Evolutionary conservation across 768 basidiomycete genomes (phyloP).

Genomic region (Boletellus ananiceps): DNA sequence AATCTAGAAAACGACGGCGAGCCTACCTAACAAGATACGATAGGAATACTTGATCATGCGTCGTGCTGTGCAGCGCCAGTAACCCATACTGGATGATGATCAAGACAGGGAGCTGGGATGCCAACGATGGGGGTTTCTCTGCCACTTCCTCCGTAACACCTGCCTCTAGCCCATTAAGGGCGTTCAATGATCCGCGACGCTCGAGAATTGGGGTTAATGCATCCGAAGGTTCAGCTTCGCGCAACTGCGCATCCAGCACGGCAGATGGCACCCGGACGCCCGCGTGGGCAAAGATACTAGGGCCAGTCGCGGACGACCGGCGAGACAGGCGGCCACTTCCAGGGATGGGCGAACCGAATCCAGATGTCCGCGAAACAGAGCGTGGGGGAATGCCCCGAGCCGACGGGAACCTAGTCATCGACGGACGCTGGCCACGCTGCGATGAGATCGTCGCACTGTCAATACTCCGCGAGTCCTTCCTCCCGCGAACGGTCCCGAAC

Average conservation of each 20-base stretch:
- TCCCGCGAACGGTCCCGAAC: slow-evolving; percentile 15
- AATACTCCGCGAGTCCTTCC: slow-evolving; percentile 13
- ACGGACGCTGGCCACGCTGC: slow-evolving; percentile 19
- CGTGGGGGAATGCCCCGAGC: slow-evolving; percentile 30
- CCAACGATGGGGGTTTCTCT: slow-evolving; percentile 60
- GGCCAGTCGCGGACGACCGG: slow-evolving; percentile 55
- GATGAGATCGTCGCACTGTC: slow-evolving; percentile 19
- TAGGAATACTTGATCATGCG: slow-evolving; percentile 88
- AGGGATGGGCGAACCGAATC: slow-evolving; percentile 30
- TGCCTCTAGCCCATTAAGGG: slow-evolving; percentile 14
- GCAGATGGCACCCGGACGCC: slow-evolving; percentile 78
- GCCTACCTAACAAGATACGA: slow-evolving; percentile 68
- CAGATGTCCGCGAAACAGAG: slow-evolving; percentile 25
- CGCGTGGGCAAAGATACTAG: slow-evolving; percentile 78
- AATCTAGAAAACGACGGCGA: neutral
- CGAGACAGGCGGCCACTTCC: slow-evolving; percentile 36
- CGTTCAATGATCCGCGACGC: slow-evolving; percentile 33
- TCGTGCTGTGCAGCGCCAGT: slow-evolving; percentile 83
- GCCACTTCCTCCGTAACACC: slow-evolving; percentile 37
- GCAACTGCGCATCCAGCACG: slow-evolving; percentile 67
- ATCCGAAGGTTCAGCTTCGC: slow-evolving; percentile 35
- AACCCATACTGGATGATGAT: slow-evolving; percentile 90
- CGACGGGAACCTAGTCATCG: slow-evolving; percentile 24
- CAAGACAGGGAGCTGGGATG: slow-evolving; percentile 71
- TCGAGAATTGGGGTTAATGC: slow-evolving; percentile 54